These are phyloP conservation scores for Neonectria hederae DNA, from an alignment of 2,329 filamentous ascomycete genomes.

Conservation along the genomic window DNA sequence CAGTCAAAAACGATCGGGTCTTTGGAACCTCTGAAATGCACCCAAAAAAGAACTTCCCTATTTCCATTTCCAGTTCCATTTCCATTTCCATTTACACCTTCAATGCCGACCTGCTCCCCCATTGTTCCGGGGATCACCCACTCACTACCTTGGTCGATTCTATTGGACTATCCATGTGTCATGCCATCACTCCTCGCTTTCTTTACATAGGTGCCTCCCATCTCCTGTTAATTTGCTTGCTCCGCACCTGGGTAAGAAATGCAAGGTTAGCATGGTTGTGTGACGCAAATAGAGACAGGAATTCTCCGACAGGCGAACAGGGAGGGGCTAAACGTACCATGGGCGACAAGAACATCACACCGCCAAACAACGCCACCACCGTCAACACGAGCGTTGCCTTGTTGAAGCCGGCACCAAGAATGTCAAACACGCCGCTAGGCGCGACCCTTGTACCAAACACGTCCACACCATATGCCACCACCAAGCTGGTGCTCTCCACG, in stretches of 20 bases:
- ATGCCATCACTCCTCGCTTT: slow-evolving; percentile 26
- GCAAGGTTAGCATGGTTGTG: slow-evolving; percentile 45
- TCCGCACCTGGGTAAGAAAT: slow-evolving; percentile 56
- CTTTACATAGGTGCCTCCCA: slow-evolving; percentile 59
- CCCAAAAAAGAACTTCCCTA: slow-evolving; percentile 16
- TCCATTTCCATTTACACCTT: slow-evolving; percentile 40
- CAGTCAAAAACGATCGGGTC: not conserved
- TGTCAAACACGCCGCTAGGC: slow-evolving; percentile 92
- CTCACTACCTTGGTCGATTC: slow-evolving; percentile 10
- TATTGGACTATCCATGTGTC: slow-evolving; percentile 31
- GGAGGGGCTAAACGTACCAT: slow-evolving; percentile 70
- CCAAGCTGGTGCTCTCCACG: slow-evolving; percentile 89
- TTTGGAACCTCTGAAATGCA: slow-evolving; percentile 8
- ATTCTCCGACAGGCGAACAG: not conserved
- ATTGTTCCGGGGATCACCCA: slow-evolving; percentile 24
- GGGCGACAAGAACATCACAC: slow-evolving; percentile 81
- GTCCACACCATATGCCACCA: slow-evolving; percentile 89
- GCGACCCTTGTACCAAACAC: slow-evolving; percentile 86
- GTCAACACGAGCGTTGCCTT: slow-evolving; percentile 87
- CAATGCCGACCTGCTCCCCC: slow-evolving; percentile 18
- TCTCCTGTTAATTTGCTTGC: slow-evolving; percentile 73
- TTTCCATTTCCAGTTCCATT: too few relatives aligned
- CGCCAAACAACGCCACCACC: slow-evolving; percentile 79
- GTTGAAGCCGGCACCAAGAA: slow-evolving; percentile 92
- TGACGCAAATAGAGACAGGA: not conserved